These are phyloP conservation scores for Pochonia chlamydosporia DNA, from an alignment of 2,329 filamentous ascomycete genomes.

Conservation along the genomic window DNA sequence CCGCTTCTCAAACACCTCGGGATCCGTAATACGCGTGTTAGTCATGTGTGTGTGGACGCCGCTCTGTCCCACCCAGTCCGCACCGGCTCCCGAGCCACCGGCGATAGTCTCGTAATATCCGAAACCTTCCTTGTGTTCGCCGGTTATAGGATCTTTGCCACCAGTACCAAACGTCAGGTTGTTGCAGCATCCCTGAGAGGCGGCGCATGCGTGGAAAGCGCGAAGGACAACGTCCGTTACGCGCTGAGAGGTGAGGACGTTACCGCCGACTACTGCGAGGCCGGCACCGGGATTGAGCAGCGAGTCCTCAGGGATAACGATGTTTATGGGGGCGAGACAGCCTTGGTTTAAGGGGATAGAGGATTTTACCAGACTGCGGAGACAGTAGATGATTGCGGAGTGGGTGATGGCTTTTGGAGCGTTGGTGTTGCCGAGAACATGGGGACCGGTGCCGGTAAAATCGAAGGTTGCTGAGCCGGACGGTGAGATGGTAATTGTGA, in stretches of 20 bases:
- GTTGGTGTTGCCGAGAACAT: slow-evolving; percentile 28
- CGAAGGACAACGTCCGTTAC: slow-evolving; percentile 79
- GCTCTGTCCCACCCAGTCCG: slow-evolving; percentile 65
- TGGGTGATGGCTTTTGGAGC: slow-evolving; percentile 27
- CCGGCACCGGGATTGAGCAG: slow-evolving; percentile 71
- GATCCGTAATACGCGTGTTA: slow-evolving; percentile 77
- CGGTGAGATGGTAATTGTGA: slow-evolving; percentile 69
- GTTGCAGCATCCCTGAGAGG: slow-evolving; percentile 75
- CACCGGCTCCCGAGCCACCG: slow-evolving; percentile 68
- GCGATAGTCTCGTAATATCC: slow-evolving; percentile 86
- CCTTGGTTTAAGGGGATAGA: slow-evolving; percentile 86
- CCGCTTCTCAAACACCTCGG: slow-evolving; percentile 71
- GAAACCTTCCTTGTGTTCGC: slow-evolving; percentile 51
- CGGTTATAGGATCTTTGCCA: slow-evolving; percentile 57
- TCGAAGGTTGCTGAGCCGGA: slow-evolving; percentile 69
- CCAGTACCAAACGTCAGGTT: slow-evolving; percentile 82
- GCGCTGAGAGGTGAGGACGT: slow-evolving; percentile 73
- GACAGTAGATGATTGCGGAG: slow-evolving; percentile 74
- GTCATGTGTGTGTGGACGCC: slow-evolving; percentile 85
- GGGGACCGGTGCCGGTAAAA: slow-evolving; percentile 25
- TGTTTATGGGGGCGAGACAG: slow-evolving; percentile 70
- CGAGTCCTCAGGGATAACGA: slow-evolving; percentile 65
- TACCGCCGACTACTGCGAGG: slow-evolving; percentile 77
- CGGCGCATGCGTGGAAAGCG: slow-evolving; percentile 74
- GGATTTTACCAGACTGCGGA: slow-evolving; percentile 72